phyloP scores from a whole-genome alignment of 352 stramenopile species.

The Globisporangium lucens region DNA sequence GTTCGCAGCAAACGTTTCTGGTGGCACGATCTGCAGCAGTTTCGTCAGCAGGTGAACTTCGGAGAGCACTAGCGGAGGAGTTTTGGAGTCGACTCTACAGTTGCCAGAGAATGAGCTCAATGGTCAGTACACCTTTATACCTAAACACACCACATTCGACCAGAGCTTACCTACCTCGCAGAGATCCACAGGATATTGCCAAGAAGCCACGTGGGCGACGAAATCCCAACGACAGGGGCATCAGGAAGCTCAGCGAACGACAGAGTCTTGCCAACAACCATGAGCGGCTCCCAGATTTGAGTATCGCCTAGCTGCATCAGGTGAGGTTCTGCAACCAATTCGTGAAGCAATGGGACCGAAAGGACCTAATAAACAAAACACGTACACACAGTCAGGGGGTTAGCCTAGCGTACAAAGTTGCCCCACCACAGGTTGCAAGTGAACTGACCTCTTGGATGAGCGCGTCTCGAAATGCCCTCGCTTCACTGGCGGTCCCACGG shows the following conservation, averaged over 20 bases:
- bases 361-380: slow-evolving; percentile 29
- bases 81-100: slow-evolving; percentile 31
- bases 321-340: slow-evolving; percentile 23
- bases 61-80: slow-evolving; percentile 21
- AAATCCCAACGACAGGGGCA: slow-evolving; percentile 42
- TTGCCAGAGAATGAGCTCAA: too few relatives aligned
- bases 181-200: slow-evolving; percentile 64
- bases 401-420: too few relatives aligned
- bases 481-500: background rate
- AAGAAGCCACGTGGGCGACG: slow-evolving; percentile 56
- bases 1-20: slow-evolving; percentile 46
- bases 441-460: slow-evolving; percentile 3
- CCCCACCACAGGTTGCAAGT: too few relatives aligned
- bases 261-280: slow-evolving; percentile 22
- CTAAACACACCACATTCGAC: background rate
- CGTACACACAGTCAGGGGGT: too few relatives aligned
- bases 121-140: background rate
- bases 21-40: slow-evolving; percentile 43
- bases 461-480: background rate
- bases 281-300: slow-evolving; percentile 29
- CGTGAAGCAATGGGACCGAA: slow-evolving; percentile 40
- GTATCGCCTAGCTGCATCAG: slow-evolving; percentile 25
- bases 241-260: slow-evolving; percentile 31
- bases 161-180: slow-evolving; percentile 21
- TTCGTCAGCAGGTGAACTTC: slow-evolving; percentile 45